Evolutionary conservation across 345 rosid species (phyloP), one percentile per base, ranked within the genome.

Genomic region (Gossypium longicalyx): DNA sequence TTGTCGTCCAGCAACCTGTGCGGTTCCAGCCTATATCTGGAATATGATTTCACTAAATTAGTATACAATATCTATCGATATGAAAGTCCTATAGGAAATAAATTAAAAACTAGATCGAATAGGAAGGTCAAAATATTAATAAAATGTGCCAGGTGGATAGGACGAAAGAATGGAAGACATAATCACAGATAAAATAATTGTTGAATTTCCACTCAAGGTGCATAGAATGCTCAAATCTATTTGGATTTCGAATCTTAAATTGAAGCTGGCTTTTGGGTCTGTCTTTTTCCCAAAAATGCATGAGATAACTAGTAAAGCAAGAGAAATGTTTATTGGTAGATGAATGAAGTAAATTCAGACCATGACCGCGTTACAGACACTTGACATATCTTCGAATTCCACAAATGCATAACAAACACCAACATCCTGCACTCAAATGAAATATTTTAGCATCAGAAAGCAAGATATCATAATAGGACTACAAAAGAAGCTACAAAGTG

Each of bases 351-450:
- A 62, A 54, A 57, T 67, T 61, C 83, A 51, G 44, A 90, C 95
- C 90, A 83, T 75, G 70, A 87, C 77, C 34, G 92, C 92, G 75
- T 77, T 87, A 45, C 75, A 80, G 73, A 90, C 91, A 62, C 90
- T 80, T n/a, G 71, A 52, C 84, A 86, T 81, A 61, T 88, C 92
- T 82, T 86, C 91, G 80, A 86, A 88, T 81, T 90, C 92, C 60
- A 90, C 95, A 80, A 90, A 90, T 51, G 92, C 95, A 77, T 86
- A 88, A 77, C 91, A 88, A 57, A 90, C 87, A 52, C 90, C 95
- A 57, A 87, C 83, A 81, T 90, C 92, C 92, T 90, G 87, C 79
- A 80, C 11, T 20, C 2, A 60, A 20, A 74, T 10, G 12, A 60
- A 27, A 69, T 13, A 7, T 27, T 68, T 82, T 61, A 82, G 67